These are phyloP conservation scores for Trichoderma hamatum DNA, from an alignment of 2,329 filamentous ascomycete species.

Conservation along the genomic window DNA sequence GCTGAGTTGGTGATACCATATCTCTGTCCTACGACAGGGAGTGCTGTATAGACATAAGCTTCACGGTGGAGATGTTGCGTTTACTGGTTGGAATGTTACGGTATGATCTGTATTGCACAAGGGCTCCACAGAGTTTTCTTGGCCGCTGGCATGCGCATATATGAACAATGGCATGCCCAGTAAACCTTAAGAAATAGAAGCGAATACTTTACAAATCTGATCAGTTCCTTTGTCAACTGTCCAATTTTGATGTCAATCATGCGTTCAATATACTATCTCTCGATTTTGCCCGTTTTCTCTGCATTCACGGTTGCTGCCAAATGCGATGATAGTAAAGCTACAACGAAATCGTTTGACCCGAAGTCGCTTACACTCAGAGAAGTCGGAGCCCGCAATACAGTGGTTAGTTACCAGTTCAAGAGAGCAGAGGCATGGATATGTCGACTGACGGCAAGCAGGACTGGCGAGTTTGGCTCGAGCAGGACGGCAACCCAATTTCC, in stretches of 20 bases:
- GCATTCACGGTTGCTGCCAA: background rate
- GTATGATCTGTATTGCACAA: background rate
- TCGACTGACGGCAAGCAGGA: conserved; percentile 34
- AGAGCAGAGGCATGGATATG: background rate
- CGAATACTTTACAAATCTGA: background rate
- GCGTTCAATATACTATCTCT: background rate
- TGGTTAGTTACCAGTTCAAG: conserved; percentile 33
- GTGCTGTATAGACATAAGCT: no score
- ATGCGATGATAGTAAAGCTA: background rate
- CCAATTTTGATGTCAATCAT: background rate
- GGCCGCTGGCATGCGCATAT: background rate
- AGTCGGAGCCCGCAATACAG: conserved; percentile 44
- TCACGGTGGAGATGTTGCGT: background rate
- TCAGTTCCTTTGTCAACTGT: background rate
- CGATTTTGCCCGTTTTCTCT: background rate
- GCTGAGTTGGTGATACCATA: background rate
- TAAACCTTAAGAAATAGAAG: background rate
- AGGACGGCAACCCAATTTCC: conserved; percentile 45
- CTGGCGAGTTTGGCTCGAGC: conserved; percentile 47
- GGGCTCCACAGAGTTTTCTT: conserved; percentile 1
- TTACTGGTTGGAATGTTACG: background rate
- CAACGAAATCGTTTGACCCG: conserved; percentile 33
- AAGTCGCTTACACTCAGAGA: conserved; percentile 39
- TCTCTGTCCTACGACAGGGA: background rate
- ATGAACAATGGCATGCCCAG: background rate